Conservation (phyloP, 2,329 filamentous ascomycete species). For the Davidsoniella virescens region DNA sequence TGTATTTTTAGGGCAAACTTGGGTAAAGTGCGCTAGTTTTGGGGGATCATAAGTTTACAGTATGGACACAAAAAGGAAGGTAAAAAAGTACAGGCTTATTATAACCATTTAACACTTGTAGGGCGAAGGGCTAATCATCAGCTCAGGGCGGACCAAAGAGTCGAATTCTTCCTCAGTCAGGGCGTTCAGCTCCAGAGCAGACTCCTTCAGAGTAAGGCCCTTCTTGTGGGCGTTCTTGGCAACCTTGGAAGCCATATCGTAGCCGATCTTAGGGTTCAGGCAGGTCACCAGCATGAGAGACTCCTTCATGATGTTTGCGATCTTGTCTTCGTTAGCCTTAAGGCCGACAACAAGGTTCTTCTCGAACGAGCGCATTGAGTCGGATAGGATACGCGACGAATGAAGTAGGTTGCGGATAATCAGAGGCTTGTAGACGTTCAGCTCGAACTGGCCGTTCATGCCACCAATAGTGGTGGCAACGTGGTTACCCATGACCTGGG, state of each 20-base stretch:
- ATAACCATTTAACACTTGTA: conserved; percentile 31
- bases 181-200: conserved; percentile 82
- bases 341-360: conserved; percentile 80
- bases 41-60: conserved; percentile 5
- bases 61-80: conserved; percentile 6
- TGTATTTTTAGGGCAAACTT: too few species aligned
- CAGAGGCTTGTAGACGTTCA: conserved; percentile 97
- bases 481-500: conserved; percentile 96
- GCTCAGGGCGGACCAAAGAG: conserved; percentile 72
- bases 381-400: conserved; percentile 71
- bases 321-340: conserved; percentile 86
- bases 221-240: conserved; percentile 99
- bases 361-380: conserved; percentile 91
- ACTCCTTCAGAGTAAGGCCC: conserved; percentile 82
- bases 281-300: conserved; percentile 98
- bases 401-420: conserved; percentile 91
- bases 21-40: too few species aligned
- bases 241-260: conserved; percentile 93
- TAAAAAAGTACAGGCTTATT: not conserved
- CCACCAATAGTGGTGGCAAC: conserved; percentile 83
- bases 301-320: conserved; percentile 79
- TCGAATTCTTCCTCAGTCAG: conserved; percentile 84
- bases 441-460: conserved; percentile 95
- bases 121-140: conserved; percentile 75
- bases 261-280: conserved; percentile 92